Evolutionary conservation across 306 rosid species (phyloP).

Genomic region (Ochetophila trinervis): DNA sequence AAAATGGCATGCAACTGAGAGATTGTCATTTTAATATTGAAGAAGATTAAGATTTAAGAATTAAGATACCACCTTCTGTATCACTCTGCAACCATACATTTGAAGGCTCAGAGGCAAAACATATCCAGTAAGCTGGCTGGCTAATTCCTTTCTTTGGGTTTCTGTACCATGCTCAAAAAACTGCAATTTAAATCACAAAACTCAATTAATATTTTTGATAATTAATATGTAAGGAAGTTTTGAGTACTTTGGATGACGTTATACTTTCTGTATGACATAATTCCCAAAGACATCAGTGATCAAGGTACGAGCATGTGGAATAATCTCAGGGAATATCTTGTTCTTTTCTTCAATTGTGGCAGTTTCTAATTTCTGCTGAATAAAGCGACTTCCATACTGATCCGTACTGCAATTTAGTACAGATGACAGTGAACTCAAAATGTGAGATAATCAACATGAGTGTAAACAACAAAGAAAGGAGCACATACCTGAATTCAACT

Average conservation of each 20-base stretch:
- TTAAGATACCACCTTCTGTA: conserved; percentile 76
- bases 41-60: conserved; percentile 15
- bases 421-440: conserved; percentile 25
- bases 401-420: conserved; percentile 67
- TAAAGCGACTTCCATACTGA: conserved; percentile 98
- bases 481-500: conserved; percentile 78
- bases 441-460: conserved; percentile 20
- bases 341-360: conserved; percentile 73
- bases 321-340: conserved; percentile 80
- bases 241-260: conserved; percentile 19
- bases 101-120: conserved; percentile 95
- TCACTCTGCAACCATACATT: conserved; percentile 98
- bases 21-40: conserved; percentile 6
- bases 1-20: conserved; percentile 11
- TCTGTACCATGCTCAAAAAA: conserved; percentile 93
- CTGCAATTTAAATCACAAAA: conserved; percentile 46
- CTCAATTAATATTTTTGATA: conserved; percentile 20
- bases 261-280: conserved; percentile 95
- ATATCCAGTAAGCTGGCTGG: conserved; percentile 72
- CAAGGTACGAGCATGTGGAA: conserved; percentile 83
- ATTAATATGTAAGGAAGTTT: conserved; percentile 3
- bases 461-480: conserved; percentile 15
- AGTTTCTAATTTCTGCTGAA: conserved; percentile 92
- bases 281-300: conserved; percentile 97
- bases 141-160: conserved; percentile 79